Conservation (phyloP, 495 filamentous ascomycete genomes). For the Lichenothelia convexa region DNA sequence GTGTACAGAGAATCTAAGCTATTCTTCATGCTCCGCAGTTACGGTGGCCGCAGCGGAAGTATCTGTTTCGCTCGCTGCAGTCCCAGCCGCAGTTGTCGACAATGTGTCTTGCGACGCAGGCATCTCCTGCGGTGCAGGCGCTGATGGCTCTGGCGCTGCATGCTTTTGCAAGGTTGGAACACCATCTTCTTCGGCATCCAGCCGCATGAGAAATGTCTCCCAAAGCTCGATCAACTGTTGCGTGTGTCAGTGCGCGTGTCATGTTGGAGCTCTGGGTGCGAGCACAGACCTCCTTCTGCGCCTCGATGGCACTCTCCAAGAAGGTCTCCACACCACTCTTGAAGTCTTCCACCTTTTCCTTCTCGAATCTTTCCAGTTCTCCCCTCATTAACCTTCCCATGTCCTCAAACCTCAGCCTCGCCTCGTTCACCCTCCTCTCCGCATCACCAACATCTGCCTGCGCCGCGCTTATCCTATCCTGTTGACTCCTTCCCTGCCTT, state of each 20-base stretch:
- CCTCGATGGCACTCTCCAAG: constrained; percentile 88
- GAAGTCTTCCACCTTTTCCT: constrained; percentile 97
- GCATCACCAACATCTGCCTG: constrained; percentile 84
- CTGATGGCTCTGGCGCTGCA: no score
- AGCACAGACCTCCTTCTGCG: constrained; percentile 79
- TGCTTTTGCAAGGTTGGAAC: no score
- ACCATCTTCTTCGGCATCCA: constrained; percentile 84
- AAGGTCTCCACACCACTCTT: constrained; percentile 97
- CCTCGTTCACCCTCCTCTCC: constrained; percentile 83
- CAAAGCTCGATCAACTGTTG: constrained; percentile 85
- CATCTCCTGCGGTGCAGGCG: no score
- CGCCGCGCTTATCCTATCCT: constrained; percentile 81
- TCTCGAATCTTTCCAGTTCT: constrained; percentile 86
- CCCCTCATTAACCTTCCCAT: constrained; percentile 86
- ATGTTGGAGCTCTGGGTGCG: not conserved
- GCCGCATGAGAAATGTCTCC: constrained; percentile 92
- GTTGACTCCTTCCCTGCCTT: constrained; percentile 81
- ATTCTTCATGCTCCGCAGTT: no score
- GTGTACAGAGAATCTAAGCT: no score
- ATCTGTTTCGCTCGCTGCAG: no score
- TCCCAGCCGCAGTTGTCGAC: no score
- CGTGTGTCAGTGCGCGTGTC: constrained; percentile 6
- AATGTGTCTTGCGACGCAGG: no score
- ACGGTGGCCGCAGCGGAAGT: no score
- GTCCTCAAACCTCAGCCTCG: constrained; percentile 80